phyloP scores from a whole-genome alignment of 495 filamentous ascomycete species.

The Hypomontagnella submonticulosa region DNA sequence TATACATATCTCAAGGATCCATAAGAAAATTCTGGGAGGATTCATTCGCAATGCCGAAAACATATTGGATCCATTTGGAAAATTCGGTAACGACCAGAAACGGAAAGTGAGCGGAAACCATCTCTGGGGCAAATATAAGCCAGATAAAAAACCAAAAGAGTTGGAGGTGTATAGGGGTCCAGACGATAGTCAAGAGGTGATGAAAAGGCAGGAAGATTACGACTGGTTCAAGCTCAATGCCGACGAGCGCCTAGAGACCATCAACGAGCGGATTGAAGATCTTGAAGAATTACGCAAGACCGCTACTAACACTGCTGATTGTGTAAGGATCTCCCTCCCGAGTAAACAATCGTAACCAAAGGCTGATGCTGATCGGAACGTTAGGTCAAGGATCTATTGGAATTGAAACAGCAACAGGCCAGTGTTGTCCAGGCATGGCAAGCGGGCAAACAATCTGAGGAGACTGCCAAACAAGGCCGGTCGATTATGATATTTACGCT shows the following conservation, averaged over 20 bases:
- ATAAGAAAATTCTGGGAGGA: constrained; percentile 66
- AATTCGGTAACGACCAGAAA: constrained; percentile 24
- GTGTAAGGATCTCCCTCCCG: constrained; percentile 30
- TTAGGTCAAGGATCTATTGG: constrained; percentile 60
- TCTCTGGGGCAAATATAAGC: constrained; percentile 13
- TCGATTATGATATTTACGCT: constrained; percentile 74
- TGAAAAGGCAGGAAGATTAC: constrained; percentile 27
- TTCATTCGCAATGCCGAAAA: constrained; percentile 66
- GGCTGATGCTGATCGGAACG: constrained; percentile 16
- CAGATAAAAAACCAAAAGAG: no score
- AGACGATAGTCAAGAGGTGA: no score
- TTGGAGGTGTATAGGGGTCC: no score
- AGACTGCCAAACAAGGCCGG: constrained; percentile 66
- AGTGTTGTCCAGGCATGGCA: constrained; percentile 69
- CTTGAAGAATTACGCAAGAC: constrained; percentile 44
- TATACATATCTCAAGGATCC: constrained; percentile 65
- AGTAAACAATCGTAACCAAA: constrained; percentile 2
- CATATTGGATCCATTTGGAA: constrained; percentile 44
- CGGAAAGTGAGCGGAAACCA: constrained; percentile 6
- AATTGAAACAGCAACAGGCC: constrained; percentile 72
- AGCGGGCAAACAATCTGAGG: constrained; percentile 66
- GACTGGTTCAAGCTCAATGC: constrained; percentile 46
- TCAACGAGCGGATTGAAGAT: constrained; percentile 41
- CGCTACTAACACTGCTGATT: constrained; percentile 43
- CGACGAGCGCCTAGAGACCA: constrained; percentile 33